Evolutionary conservation across 2,329 filamentous ascomycete genomes (phyloP), one percentile per base, ranked within the genome.

Genomic region (Calcarisporium arbuscula): DNA sequence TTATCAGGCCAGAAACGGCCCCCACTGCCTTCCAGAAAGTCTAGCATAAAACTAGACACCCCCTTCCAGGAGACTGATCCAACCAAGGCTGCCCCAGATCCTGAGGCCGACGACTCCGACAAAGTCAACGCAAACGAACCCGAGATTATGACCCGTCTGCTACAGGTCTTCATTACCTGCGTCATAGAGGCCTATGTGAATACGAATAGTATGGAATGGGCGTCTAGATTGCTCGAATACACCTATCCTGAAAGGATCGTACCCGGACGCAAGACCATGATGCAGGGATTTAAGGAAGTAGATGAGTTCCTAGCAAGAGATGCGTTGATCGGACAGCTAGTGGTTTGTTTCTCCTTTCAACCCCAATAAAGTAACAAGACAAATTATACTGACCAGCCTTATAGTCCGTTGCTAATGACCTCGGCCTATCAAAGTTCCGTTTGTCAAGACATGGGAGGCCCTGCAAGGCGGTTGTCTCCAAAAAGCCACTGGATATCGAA

Each of bases 161-260:
- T 90, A 17, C 80, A 86, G 50, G 79, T 80, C 2, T 89, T 92
- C 54, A 68, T 86, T n/a, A 86, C 82, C 1, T 83, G 85, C 51
- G 62, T 89, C 14, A 60, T 89, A 9, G 84, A 89, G 52, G 74
- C 81, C 29, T 90, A 86, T 45, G 70, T 85, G 41, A 77, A 78
- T 44, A 64, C 60, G 6, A 72, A 78, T 44, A 63, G 65, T 17
- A 55, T 82, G 54, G 70, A 74, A 29, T 82, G 77, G 78, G 70
- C 77, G 3, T 62, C 72, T 11, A 64, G 85, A 32, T 56, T 88
- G 36, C 67, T 84, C 42, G 85, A 90, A 57, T 78, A 72, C 39
- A 76, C 80, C 43, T 67, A 76, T 34, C 83, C 84, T 0, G 69
- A 75, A 36, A 77, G 70, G 48, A 67, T 77, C 16, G 68, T 88